Percentiles rank a stretch among this genome's conserved stretches.
phyloP scores from a whole-genome alignment of 2,329 filamentous ascomycete species.

The Xylariaceae sp. region DNA sequence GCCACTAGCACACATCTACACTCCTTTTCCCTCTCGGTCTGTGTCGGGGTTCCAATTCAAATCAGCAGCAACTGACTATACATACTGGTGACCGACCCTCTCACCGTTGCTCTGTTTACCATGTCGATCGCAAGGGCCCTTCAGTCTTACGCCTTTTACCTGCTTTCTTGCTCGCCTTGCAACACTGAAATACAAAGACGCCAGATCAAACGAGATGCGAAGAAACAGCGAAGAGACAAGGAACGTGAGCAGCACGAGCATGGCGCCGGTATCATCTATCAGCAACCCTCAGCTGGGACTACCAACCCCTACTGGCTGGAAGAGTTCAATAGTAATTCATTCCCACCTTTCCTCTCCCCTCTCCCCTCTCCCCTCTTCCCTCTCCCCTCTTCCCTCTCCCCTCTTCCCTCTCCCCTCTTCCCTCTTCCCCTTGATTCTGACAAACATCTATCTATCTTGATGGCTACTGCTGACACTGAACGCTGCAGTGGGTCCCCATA shows the following conservation, averaged over 20 bases:
- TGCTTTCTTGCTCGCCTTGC: conserved; percentile 74
- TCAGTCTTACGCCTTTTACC: conserved; percentile 73
- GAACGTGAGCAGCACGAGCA: conserved; percentile 64
- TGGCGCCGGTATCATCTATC: conserved; percentile 50
- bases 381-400: no score
- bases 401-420: no score
- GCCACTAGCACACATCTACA: not conserved
- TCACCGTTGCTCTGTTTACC: not conserved
- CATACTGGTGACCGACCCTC: not conserved
- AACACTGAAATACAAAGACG: conserved; percentile 63
- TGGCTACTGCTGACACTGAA: conserved; percentile 1
- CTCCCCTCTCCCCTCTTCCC: not conserved
- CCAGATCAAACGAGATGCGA: conserved; percentile 65
- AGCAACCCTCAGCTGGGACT: conserved; percentile 74
- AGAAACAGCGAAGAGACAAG: conserved; percentile 60
- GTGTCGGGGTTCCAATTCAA: not conserved
- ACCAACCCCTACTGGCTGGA: conserved; percentile 87
- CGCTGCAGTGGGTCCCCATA: conserved; percentile 55
- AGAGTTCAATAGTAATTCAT: conserved; percentile 57
- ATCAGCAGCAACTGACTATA: not conserved
- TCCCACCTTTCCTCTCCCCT: not conserved
- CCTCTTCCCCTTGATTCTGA: not conserved
- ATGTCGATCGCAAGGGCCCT: conserved; percentile 56
- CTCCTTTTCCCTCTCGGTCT: not conserved
- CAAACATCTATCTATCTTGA: not conserved